These are phyloP conservation scores for Avena insularis DNA, from an alignment of 176 grass and related monocot species.

Conservation along the genomic window DNA sequence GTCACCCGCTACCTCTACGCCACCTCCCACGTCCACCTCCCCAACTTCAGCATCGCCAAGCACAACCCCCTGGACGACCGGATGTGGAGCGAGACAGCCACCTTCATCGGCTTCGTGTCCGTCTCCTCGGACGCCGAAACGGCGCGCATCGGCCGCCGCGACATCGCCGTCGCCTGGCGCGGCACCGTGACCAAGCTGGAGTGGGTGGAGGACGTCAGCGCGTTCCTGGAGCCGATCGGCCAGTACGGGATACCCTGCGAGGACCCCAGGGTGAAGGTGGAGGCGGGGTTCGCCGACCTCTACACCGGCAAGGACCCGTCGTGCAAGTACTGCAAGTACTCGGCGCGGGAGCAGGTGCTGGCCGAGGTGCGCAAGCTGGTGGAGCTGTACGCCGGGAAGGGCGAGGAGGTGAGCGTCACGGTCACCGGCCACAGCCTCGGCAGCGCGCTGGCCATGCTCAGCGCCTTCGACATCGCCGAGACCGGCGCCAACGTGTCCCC, in stretches of 20 bases:
- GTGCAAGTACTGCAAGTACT: conserved; percentile 70
- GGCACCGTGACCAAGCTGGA: conserved; percentile 70
- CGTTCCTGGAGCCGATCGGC: conserved; percentile 8
- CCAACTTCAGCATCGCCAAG: not conserved
- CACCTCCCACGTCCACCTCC: conserved; percentile 39
- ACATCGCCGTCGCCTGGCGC: conserved; percentile 71
- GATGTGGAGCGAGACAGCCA: conserved; percentile 67
- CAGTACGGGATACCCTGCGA: conserved; percentile 51
- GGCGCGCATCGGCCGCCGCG: conserved; percentile 60
- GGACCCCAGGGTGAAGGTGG: conserved; percentile 55
- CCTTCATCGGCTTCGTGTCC: conserved; percentile 81
- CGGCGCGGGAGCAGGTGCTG: conserved; percentile 70
- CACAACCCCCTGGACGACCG: not conserved
- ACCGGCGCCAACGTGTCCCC: conserved; percentile 33
- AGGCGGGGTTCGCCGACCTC: conserved; percentile 59
- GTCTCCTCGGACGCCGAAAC: conserved; percentile 39
- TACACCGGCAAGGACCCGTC: conserved; percentile 60
- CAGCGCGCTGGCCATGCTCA: conserved; percentile 62
- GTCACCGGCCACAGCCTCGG: conserved; percentile 81
- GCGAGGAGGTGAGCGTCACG: conserved; percentile 74
- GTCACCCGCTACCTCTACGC: conserved; percentile 63
- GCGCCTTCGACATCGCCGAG: conserved; percentile 75
- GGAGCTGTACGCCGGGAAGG: conserved; percentile 34
- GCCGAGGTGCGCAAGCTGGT: conserved; percentile 69
- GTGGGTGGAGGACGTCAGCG: conserved; percentile 69